phyloP scores from a whole-genome alignment of 2,329 filamentous ascomycete genomes.

The Parastagonospora nodorum region DNA sequence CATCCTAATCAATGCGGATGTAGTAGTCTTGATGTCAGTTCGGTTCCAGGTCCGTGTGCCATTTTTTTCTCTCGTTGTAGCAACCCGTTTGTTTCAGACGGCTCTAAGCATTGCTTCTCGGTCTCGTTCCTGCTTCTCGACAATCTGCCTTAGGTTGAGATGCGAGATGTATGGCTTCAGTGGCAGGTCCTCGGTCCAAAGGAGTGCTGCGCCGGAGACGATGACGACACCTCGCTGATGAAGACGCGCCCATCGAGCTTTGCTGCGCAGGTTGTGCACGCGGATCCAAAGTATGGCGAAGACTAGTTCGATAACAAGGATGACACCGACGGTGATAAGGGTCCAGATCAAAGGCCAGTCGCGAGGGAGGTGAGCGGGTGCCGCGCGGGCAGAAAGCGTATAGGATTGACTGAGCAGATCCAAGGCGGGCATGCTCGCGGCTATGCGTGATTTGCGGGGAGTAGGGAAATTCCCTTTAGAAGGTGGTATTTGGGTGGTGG shows the following conservation, averaged over 20 bases:
- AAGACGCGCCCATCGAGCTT: constrained; percentile 14
- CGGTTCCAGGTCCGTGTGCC: no score
- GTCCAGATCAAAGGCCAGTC: constrained; percentile 10
- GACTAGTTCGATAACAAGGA: constrained; percentile 4
- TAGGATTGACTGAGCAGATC: background rate
- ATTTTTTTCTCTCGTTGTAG: no score
- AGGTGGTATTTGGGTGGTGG: no score
- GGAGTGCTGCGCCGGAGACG: constrained; percentile 12
- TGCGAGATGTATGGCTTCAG: constrained; percentile 7
- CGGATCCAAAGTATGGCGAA: constrained; percentile 2
- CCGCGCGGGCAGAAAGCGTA: background rate
- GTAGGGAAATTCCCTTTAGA: no score
- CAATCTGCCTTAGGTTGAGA: constrained; percentile 7
- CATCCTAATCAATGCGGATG: no score
- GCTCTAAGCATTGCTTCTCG: background rate
- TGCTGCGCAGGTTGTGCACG: constrained; percentile 7
- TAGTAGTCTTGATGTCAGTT: no score
- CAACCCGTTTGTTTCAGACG: no score
- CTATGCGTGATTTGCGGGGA: no score
- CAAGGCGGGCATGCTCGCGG: background rate
- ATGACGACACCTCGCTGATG: constrained; percentile 16
- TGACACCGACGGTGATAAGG: constrained; percentile 3
- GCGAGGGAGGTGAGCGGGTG: background rate
- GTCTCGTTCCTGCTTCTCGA: background rate
- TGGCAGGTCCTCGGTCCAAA: constrained; percentile 16